Percentiles rank a stretch among this genome's conserved stretches.
Conservation (phyloP, 2,329 filamentous ascomycete genomes). For the Ascochyta pisi region DNA sequence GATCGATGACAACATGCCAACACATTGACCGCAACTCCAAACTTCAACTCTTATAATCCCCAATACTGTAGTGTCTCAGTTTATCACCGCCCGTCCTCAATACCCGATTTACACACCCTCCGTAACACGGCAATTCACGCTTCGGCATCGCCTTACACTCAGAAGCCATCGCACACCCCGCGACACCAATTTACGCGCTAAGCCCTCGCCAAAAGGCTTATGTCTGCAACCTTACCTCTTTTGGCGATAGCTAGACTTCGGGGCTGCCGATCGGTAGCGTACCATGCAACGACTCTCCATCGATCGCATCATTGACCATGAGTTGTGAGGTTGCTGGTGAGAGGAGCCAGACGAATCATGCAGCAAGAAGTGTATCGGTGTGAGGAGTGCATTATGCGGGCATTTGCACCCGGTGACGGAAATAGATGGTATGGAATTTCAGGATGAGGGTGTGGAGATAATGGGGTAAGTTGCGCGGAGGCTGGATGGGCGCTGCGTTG, state of each 20-base stretch:
- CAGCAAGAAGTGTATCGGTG: background rate
- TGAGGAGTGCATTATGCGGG: background rate
- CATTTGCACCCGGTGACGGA: background rate
- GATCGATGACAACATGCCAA: background rate
- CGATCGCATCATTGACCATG: slow-evolving; percentile 1
- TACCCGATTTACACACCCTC: background rate
- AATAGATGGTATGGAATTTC: background rate
- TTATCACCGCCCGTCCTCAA: background rate
- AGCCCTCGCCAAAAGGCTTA: slow-evolving; percentile 11
- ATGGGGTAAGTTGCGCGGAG: slow-evolving; percentile 2
- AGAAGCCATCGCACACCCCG: slow-evolving; percentile 19
- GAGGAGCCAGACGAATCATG: background rate
- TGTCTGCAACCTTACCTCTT: background rate
- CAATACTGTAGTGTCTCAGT: background rate
- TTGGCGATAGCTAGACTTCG: background rate
- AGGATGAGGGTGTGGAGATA: background rate
- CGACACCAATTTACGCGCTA: slow-evolving; percentile 2
- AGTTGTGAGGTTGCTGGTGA: background rate
- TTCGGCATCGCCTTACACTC: slow-evolving; percentile 15
- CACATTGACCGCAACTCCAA: background rate
- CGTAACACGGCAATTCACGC: background rate
- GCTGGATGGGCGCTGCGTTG: background rate
- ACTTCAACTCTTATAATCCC: background rate
- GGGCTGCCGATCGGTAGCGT: slow-evolving; percentile 18
- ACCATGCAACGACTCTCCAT: slow-evolving; percentile 6